phyloP scores from a whole-genome alignment of 805 yeast species.

The Debaryomyces prosopidis region DNA sequence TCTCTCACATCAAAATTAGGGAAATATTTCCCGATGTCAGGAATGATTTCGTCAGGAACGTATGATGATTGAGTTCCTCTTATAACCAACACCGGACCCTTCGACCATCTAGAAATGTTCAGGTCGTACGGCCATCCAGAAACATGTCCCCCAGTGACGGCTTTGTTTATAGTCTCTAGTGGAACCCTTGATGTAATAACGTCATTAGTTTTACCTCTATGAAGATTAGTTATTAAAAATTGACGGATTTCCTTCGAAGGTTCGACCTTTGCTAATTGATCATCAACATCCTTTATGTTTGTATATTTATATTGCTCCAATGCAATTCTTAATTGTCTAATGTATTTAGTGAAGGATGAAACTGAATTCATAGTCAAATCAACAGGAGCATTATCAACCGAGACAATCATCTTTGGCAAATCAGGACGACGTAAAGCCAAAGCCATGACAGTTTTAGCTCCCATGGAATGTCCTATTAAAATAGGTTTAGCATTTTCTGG shows the following conservation, averaged over 20 bases:
- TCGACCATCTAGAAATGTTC: slow-evolving; percentile 49
- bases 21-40: slow-evolving; percentile 72
- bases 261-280: slow-evolving; percentile 62
- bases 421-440: slow-evolving; percentile 68
- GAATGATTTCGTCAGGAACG: slow-evolving; percentile 79
- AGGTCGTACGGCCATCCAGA: slow-evolving; percentile 78
- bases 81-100: slow-evolving; percentile 73
- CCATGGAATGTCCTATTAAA: slow-evolving; percentile 85
- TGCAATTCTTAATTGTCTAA: slow-evolving; percentile 60
- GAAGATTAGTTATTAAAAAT: slow-evolving; percentile 72
- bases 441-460: slow-evolving; percentile 94
- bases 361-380: slow-evolving; percentile 52
- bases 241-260: slow-evolving; percentile 61
- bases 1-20: slow-evolving; percentile 76
- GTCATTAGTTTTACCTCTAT: slow-evolving; percentile 40
- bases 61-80: slow-evolving; percentile 77
- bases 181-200: slow-evolving; percentile 63
- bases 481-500: slow-evolving; percentile 47
- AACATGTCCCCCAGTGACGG: slow-evolving; percentile 63
- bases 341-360: slow-evolving; percentile 63
- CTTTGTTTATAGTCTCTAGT: slow-evolving; percentile 62
- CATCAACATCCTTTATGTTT: slow-evolving; percentile 67
- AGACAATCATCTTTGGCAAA: slow-evolving; percentile 58
- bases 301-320: slow-evolving; percentile 46
- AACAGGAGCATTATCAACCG: slow-evolving; percentile 91